Percentiles rank a stretch among this genome's conserved stretches.
phyloP scores from a whole-genome alignment of 768 basidiomycete genomes.

The Suillus fuscotomentosus region DNA sequence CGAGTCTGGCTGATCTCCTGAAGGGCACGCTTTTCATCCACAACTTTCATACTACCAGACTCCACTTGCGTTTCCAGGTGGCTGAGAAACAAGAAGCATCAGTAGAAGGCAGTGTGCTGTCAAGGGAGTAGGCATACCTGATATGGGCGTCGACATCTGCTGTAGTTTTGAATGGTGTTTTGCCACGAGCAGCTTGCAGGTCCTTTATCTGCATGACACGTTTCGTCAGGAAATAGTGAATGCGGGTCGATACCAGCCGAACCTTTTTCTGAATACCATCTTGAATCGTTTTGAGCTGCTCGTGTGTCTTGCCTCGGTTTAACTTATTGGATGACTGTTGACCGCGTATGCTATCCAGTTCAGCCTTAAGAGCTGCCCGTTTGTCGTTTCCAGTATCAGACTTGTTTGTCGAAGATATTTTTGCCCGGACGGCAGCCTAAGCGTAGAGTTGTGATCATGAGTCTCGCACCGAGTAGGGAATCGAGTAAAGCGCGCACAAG shows the following conservation, averaged over 20 bases:
- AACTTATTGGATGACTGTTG: slow-evolving; percentile 78
- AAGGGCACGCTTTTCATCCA: slow-evolving; percentile 94
- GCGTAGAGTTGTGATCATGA: slow-evolving; percentile 5
- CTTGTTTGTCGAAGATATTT: slow-evolving; percentile 65
- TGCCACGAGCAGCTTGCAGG: slow-evolving; percentile 76
- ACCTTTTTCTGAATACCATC: slow-evolving; percentile 85
- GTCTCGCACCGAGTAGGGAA: neutral
- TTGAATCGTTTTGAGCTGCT: slow-evolving; percentile 77
- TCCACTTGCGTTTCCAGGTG: slow-evolving; percentile 89
- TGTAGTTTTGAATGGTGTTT: slow-evolving; percentile 75
- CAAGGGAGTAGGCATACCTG: slow-evolving; percentile 49
- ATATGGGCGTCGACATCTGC: slow-evolving; percentile 87
- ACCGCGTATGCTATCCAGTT: slow-evolving; percentile 76
- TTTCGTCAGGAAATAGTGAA: slow-evolving; percentile 4
- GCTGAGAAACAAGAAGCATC: slow-evolving; percentile 37
- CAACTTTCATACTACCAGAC: slow-evolving; percentile 87
- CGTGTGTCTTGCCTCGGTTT: slow-evolving; percentile 65
- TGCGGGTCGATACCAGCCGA: slow-evolving; percentile 1
- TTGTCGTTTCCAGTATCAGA: slow-evolving; percentile 68
- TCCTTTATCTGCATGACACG: slow-evolving; percentile 66
- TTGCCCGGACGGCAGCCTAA: slow-evolving; percentile 71
- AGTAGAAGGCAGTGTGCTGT: slow-evolving; percentile 6
- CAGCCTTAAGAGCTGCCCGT: slow-evolving; percentile 67
- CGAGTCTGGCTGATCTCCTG: slow-evolving; percentile 77
- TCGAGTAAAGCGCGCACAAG: slow-evolving; percentile 52